Percentiles rank a stretch among this genome's conserved stretches.
These are phyloP conservation scores for Talaromyces pinophilus DNA, from an alignment of 2,329 filamentous ascomycete species.

Conservation along the genomic window DNA sequence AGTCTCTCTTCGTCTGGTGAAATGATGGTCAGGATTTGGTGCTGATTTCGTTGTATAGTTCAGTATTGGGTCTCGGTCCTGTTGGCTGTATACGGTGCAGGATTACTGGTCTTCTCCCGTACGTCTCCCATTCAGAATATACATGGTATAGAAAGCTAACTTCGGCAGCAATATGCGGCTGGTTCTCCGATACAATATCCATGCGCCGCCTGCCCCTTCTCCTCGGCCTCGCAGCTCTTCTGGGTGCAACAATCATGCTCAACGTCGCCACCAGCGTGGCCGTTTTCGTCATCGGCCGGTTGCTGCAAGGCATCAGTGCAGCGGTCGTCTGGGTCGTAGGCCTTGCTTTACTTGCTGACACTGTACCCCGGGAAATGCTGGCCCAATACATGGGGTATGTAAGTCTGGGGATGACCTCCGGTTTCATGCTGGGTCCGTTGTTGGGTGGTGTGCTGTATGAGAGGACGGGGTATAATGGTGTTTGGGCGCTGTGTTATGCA, in stretches of 20 bases:
- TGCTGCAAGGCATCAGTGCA: constrained; percentile 60
- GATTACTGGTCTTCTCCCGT: constrained; percentile 23
- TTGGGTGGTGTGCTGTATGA: constrained; percentile 63
- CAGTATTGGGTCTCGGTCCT: constrained; percentile 28
- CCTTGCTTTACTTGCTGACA: constrained; percentile 60
- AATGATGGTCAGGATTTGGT: not conserved
- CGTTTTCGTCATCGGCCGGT: constrained; percentile 54
- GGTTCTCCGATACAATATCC: constrained; percentile 54
- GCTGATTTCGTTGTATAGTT: constrained; percentile 7
- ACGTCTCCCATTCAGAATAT: not conserved
- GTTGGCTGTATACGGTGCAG: constrained; percentile 26
- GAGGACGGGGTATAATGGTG: constrained; percentile 58
- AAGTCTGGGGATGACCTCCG: constrained; percentile 58
- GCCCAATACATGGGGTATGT: constrained; percentile 63
- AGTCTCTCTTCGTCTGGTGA: not conserved
- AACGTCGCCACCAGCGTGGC: constrained; percentile 53
- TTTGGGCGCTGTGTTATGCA: constrained; percentile 59
- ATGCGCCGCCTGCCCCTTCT: constrained; percentile 61
- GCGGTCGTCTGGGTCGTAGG: constrained; percentile 63
- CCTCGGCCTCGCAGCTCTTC: constrained; percentile 54
- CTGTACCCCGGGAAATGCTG: constrained; percentile 57
- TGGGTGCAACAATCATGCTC: constrained; percentile 58
- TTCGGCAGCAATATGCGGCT: constrained; percentile 40
- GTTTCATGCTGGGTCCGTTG: constrained; percentile 58
- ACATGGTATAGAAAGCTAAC: not conserved